Conservation (phyloP, 1,139 yeast species). For the Scheffersomyces stambukii region DNA sequence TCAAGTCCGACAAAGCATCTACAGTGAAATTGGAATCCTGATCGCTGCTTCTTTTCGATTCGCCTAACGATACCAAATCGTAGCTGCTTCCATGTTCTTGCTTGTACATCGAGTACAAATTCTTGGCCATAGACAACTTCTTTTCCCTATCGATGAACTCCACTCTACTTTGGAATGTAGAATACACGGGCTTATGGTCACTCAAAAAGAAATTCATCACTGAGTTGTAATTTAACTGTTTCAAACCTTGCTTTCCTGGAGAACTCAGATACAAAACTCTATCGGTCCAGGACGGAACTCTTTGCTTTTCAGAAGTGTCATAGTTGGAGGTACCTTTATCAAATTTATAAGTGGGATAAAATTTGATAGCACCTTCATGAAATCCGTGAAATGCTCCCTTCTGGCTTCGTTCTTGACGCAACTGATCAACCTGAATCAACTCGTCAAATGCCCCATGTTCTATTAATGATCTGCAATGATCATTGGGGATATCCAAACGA, state of each 20-base stretch:
- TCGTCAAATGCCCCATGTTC: constrained; percentile 41
- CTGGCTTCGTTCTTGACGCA: constrained; percentile 71
- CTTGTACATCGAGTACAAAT: constrained; percentile 31
- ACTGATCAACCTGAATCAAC: constrained; percentile 73
- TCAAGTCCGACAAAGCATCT: constrained; percentile 35
- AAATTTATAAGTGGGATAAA: constrained; percentile 90
- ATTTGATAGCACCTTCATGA: constrained; percentile 72
- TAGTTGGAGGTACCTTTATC: constrained; percentile 82
- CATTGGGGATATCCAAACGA: constrained; percentile 73
- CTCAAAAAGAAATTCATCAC: constrained; percentile 58
- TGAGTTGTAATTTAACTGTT: constrained; percentile 58
- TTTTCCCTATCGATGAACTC: constrained; percentile 52
- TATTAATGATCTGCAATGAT: constrained; percentile 62
- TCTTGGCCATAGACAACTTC: constrained; percentile 25
- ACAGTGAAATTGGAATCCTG: constrained; percentile 16
- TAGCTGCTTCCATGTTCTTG: constrained; percentile 20
- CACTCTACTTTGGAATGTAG: constrained; percentile 63
- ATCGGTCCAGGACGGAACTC: constrained; percentile 98
- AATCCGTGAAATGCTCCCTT: constrained; percentile 69
- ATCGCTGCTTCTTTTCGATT: constrained; percentile 12
- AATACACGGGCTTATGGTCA: constrained; percentile 91
- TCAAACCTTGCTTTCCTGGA: constrained; percentile 43
- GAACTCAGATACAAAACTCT: constrained; percentile 55
- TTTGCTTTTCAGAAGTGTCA: constrained; percentile 86
- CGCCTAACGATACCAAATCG: constrained; percentile 11